Base-by-base conservation (phyloP, 2,329 filamentous ascomycete genomes). In the Scedosporium apiospermum region DNA sequence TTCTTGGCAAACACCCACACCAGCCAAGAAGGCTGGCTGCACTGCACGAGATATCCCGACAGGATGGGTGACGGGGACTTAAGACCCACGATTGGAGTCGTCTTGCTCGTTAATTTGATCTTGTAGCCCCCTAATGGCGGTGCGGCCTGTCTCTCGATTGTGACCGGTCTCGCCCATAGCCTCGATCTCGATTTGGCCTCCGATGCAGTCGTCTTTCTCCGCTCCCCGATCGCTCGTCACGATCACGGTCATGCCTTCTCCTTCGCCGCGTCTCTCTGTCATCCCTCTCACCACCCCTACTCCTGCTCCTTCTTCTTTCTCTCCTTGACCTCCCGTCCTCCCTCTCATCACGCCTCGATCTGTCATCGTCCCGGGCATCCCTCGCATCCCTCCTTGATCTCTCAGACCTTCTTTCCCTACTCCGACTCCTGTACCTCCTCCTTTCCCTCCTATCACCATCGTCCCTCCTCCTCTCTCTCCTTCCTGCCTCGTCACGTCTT, bases 181-280 rank as follows among this genome's bases (percentile, higher is more conserved):
- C 61, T n/a, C 34, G 26, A 34, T 49, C 65, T 61, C 21, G 62
- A 63, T n/a, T 62, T 26, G 69, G 74, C 55, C 67, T 71, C 57
- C 76, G 77, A 57, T 72, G 16, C 7, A 49, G 70, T 62, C 73
- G 78, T 60, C 75, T 71, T 23, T 73, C 71, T 7, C 73, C 70
- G 16, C 71, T 66, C 27, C 70, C 69, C 38, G 76, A 73, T 21
- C 69, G 66, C 34, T 68, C 68, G 60, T 10, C 73, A 69, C 49
- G 66, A 65, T 65, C 60, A 65, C 62, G 66, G 65, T 65, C 60
- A 65, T 62, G 66, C 70, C 67, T 65, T 67, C 38, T 63, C 68
- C 53, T 63, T 16, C 49, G 34, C 34, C 34, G 34, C 10, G 34
- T 53, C 26, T 23, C 14, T n/a, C 14, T 30, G 1, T 55, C 49